Evolutionary conservation across 352 stramenopile species (phyloP).

Genomic region (Globisporangium heterothallicum): DNA sequence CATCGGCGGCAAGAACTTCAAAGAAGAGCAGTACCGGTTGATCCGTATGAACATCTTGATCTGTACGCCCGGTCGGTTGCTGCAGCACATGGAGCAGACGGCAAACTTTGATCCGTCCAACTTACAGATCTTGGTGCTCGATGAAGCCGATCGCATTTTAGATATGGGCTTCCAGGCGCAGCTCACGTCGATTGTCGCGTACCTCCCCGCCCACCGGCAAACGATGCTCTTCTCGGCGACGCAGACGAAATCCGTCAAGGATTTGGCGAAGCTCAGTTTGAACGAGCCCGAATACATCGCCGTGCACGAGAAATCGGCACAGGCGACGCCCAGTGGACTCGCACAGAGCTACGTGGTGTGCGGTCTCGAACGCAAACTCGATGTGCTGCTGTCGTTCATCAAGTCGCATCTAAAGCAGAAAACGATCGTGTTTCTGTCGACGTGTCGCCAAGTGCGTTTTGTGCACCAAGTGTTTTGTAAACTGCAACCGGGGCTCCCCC

Average conservation of each 20-base stretch:
- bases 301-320: conserved; percentile 91
- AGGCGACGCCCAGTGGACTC: conserved; percentile 90
- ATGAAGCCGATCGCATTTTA: conserved; percentile 99
- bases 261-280: conserved; percentile 94
- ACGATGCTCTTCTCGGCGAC: conserved; percentile 97
- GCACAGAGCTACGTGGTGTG: conserved; percentile 96
- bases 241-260: conserved; percentile 96
- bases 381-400: conserved; percentile 98
- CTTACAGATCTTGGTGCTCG: conserved; percentile 96
- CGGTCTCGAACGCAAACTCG: conserved; percentile 93
- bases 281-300: conserved; percentile 96
- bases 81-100: conserved; percentile 99
- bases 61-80: conserved; percentile 93
- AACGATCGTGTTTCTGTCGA: conserved; percentile 98
- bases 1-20: conserved; percentile 95
- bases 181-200: conserved; percentile 94
- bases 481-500: conserved; percentile 94
- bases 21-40: conserved; percentile 94
- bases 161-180: conserved; percentile 99
- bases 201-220: conserved; percentile 92
- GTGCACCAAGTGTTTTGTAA: conserved; percentile 95
- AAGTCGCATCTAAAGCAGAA: conserved; percentile 98
- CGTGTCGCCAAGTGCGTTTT: conserved; percentile 95
- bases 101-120: conserved; percentile 93
- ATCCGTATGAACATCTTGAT: conserved; percentile 96